Evolutionary conservation across 2,329 filamentous ascomycete species (phyloP), one percentile per base, ranked within the genome.

Genomic region (Penicillium sp.): DNA sequence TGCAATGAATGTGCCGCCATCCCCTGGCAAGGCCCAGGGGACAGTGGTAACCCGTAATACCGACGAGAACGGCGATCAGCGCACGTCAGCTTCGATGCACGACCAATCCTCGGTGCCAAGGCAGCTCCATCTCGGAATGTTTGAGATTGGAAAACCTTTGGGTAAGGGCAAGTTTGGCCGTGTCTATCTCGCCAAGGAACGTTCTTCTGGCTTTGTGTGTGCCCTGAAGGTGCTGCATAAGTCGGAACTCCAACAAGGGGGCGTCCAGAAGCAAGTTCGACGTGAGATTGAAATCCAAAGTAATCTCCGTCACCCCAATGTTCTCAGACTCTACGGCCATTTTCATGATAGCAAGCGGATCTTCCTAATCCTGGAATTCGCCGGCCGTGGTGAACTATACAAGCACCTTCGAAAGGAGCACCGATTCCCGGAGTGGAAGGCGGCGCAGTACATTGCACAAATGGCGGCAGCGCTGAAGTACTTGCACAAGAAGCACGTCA

Each of bases 401-500:
- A 96, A 95, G 81, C 90, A 93, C 72, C 81, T 95, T 60, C 85
- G 90, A 54, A 87, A 87, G 68, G 91, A 92, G 72, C 85, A 85
- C 76, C 85, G 88, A 46, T 96, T 96, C 74, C 88, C 90, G 3
- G 91, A 96, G 74, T 91, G 88, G 85, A 92, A 92, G 75, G 90
- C 91, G 9, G 90, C 91, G 26, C 89, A 92, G 77, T 96, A 93
- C 75, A 87, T 95, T 62, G 91, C 91, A 2, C 91, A 96, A 76
- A 95, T 95, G 91, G 90, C 90, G n/a, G 89, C 89, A 45, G 92
- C 92, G 0, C 80, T 96, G 67, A 88, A 88, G 66, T 98, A 97
- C 72, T 84, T 97, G 46, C 93, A 97, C 80, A 92, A 92, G 74
- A 98, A 98, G 80, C 92, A 97, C 75, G 91, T 98, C 66, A 98